Conservation (phyloP, 768 basidiomycete genomes). For the Coprinopsis cinerea region DNA sequence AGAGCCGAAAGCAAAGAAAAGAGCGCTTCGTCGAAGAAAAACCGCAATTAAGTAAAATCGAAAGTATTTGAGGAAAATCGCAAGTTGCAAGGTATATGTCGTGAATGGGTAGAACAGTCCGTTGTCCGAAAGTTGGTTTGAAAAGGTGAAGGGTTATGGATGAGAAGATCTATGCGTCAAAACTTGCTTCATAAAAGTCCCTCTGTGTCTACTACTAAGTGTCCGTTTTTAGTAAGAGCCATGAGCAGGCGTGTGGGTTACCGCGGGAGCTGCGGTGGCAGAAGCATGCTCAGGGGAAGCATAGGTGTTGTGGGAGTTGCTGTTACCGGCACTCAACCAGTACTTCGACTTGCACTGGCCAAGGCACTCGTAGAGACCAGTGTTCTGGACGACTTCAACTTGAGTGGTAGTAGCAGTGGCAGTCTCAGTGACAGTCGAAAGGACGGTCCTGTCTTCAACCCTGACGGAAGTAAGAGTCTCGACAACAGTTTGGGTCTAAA, state of each 20-base stretch:
- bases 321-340: slow-evolving; percentile 47
- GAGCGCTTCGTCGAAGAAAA: background rate
- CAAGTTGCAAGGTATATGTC: background rate
- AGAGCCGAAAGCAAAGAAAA: slow-evolving; percentile 1
- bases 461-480: slow-evolving; percentile 51
- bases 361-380: slow-evolving; percentile 50
- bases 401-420: slow-evolving; percentile 34
- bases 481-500: slow-evolving; percentile 52
- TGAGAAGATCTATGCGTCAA: background rate
- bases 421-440: slow-evolving; percentile 44
- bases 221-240: too few relatives aligned
- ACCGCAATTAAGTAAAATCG: slow-evolving; percentile 1
- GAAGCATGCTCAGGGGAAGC: slow-evolving; percentile 22
- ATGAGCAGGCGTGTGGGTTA: slow-evolving; percentile 4
- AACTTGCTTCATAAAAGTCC: too few relatives aligned
- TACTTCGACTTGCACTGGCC: slow-evolving; percentile 55
- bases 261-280: slow-evolving; percentile 16
- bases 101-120: background rate
- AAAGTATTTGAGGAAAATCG: background rate
- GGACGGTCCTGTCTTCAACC: slow-evolving; percentile 44
- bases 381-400: slow-evolving; percentile 36
- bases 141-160: background rate
- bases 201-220: too few relatives aligned
- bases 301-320: slow-evolving; percentile 44
- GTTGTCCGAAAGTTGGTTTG: background rate